Evolutionary conservation across 176 grass and related monocot species (phyloP).

Genomic region (Echinochloa phyllopogon): DNA sequence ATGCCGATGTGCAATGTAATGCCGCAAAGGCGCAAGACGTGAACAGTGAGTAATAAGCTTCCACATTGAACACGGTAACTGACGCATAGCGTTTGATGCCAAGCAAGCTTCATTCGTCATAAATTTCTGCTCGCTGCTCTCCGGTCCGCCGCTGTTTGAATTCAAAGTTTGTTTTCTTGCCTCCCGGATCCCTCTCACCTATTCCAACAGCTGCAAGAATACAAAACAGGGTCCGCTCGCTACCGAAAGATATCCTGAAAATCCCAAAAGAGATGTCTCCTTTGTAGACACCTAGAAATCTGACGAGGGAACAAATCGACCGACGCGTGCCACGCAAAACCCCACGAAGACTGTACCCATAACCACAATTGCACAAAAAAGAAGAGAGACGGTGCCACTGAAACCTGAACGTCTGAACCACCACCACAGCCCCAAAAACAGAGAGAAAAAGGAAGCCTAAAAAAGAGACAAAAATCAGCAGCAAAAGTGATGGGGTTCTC

Average conservation of each 20-base stretch:
- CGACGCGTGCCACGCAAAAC: slow-evolving; percentile 23
- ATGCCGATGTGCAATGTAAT: background rate
- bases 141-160: background rate
- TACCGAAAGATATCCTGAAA: background rate
- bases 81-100: background rate
- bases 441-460: background rate
- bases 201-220: background rate
- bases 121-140: background rate
- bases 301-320: background rate
- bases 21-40: background rate
- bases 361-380: background rate
- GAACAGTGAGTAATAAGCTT: background rate
- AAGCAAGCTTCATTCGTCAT: background rate
- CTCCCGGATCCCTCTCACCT: background rate
- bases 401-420: background rate
- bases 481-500: slow-evolving; percentile 17
- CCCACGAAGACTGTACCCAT: slow-evolving; percentile 24
- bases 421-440: background rate
- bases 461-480: slow-evolving; percentile 10
- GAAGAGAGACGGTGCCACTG: background rate
- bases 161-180: background rate
- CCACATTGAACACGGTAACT: background rate
- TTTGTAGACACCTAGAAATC: slow-evolving; percentile 26
- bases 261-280: slow-evolving; percentile 37
- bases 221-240: background rate